Conservation (phyloP, 192 early-diverging fungal species). For the Coemansia sp. region DNA sequence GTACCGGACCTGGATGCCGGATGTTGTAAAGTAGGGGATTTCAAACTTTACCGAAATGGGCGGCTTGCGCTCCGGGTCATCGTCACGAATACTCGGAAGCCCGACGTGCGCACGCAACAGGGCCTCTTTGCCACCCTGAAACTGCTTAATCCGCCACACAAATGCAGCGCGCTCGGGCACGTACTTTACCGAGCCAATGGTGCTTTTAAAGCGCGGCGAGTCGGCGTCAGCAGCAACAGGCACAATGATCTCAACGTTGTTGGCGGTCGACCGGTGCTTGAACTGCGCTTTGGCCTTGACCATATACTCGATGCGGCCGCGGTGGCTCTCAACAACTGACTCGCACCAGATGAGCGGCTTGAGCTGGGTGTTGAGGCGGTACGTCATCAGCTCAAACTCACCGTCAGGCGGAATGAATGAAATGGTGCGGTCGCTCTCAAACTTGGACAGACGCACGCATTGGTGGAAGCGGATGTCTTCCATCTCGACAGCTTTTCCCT, state of each 20-base stretch:
- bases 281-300: slow-evolving; percentile 97
- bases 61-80: slow-evolving; percentile 77
- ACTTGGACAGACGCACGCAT: slow-evolving; percentile 83
- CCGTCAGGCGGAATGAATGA: slow-evolving; percentile 89
- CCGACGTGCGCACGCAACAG: slow-evolving; percentile 86
- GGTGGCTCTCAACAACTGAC: slow-evolving; percentile 80
- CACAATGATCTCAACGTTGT: slow-evolving; percentile 95
- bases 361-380: slow-evolving; percentile 79
- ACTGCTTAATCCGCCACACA: slow-evolving; percentile 98
- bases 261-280: slow-evolving; percentile 94
- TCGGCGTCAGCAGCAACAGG: slow-evolving; percentile 99
- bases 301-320: slow-evolving; percentile 93
- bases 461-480: slow-evolving; percentile 91
- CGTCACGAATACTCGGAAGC: slow-evolving; percentile 79
- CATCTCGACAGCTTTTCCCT: slow-evolving; percentile 85
- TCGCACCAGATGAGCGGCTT: slow-evolving; percentile 88
- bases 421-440: slow-evolving; percentile 86
- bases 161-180: slow-evolving; percentile 91
- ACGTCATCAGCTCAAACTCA: slow-evolving; percentile 90
- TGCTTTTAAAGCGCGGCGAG: slow-evolving; percentile 91
- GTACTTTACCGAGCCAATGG: slow-evolving; percentile 86
- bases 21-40: slow-evolving; percentile 87
- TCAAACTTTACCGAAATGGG: slow-evolving; percentile 87
- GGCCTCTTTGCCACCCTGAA: slow-evolving; percentile 97
- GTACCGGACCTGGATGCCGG: slow-evolving; percentile 88